These are phyloP conservation scores for Polysphondylium violaceum DNA, from an alignment of 78 protist species.

Conservation along the genomic window DNA sequence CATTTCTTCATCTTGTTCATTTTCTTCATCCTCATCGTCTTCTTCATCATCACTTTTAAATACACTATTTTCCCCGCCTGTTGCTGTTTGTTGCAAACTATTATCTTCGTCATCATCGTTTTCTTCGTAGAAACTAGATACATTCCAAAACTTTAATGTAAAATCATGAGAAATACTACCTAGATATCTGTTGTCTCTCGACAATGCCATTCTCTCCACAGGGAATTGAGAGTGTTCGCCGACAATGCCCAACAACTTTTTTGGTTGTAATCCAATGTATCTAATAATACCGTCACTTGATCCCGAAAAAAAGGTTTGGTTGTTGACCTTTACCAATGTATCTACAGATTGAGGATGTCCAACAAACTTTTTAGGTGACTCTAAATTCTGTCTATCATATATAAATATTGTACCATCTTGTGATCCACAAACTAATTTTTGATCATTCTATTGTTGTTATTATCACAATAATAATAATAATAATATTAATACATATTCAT, in stretches of 20 bases:
- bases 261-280: conserved; percentile 56
- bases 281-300: conserved; percentile 78
- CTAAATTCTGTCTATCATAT: conserved; percentile 55
- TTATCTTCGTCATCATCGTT: conserved; percentile 23
- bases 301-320: conserved; percentile 42
- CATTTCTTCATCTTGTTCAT: neutral
- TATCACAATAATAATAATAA: neutral
- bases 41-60: neutral
- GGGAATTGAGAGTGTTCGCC: conserved; percentile 74
- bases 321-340: conserved; percentile 44
- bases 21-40: conserved; percentile 24
- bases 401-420: conserved; percentile 64
- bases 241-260: conserved; percentile 55
- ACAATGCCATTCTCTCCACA: conserved; percentile 46
- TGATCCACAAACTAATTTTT: conserved; percentile 75
- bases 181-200: conserved; percentile 63
- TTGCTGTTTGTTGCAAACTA: neutral
- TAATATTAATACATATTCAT: neutral
- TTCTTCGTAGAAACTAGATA: conserved; percentile 41
- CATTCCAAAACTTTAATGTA: conserved; percentile 74
- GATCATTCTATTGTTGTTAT: conserved; percentile 2
- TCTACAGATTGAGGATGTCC: conserved; percentile 78
- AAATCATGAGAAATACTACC: conserved; percentile 71
- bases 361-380: conserved; percentile 34
- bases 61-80: neutral